phyloP scores from a whole-genome alignment of 2,329 filamentous ascomycete genomes.

The Xylariaceae sp. region DNA sequence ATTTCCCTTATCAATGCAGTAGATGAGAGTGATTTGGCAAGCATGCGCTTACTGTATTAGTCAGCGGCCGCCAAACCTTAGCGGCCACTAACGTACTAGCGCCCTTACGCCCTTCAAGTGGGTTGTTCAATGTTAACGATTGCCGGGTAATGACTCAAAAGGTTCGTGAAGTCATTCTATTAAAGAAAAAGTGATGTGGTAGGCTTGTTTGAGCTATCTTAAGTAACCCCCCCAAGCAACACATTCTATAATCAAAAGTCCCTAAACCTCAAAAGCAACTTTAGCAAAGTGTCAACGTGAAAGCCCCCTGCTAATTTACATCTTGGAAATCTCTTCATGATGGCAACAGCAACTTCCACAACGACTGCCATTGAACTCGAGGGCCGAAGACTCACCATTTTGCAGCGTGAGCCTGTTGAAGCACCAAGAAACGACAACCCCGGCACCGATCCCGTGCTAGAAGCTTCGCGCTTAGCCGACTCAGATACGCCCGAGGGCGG shows the following conservation, averaged over 20 bases:
- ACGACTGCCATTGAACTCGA: conserved; percentile 27
- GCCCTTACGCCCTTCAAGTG: conserved; percentile 15
- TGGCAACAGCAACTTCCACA: conserved; percentile 26
- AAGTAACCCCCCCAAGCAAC: background rate
- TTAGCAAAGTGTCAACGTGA: background rate
- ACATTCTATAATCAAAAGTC: background rate
- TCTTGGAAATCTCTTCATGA: background rate
- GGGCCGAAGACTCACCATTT: background rate
- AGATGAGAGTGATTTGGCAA: no score
- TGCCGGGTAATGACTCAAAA: background rate
- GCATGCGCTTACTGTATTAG: background rate
- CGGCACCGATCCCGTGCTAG: conserved; percentile 25
- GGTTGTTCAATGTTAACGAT: background rate
- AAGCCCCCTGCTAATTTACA: no score
- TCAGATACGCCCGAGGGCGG: conserved; percentile 32
- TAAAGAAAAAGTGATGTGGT: background rate
- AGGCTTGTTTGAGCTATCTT: background rate
- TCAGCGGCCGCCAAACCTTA: conserved; percentile 1
- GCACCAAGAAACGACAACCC: conserved; percentile 5
- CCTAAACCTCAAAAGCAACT: background rate
- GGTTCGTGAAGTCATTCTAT: background rate
- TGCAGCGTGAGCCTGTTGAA: conserved; percentile 24
- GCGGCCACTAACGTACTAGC: conserved; percentile 1
- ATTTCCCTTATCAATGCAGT: no score
- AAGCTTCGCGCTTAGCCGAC: conserved; percentile 31